A percentile compares a stretch with the other conserved stretches of the same genome.
Evolutionary conservation across 2,329 filamentous ascomycete species (phyloP).

Genomic region (Bretziella fagacearum): DNA sequence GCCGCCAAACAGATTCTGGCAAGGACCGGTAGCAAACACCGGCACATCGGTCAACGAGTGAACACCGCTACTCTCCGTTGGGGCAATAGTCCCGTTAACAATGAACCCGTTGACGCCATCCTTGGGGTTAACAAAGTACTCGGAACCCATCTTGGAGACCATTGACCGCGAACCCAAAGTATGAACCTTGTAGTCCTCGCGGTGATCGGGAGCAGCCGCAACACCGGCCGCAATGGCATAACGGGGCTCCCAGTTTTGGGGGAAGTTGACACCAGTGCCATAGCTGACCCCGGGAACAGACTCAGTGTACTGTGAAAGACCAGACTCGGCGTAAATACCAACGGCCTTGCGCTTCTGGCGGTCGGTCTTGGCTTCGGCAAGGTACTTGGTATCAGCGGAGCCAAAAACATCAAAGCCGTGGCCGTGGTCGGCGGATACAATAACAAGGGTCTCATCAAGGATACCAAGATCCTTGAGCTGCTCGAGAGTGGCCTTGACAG

Average conservation of each 20-base stretch:
- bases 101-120: constrained; percentile 52
- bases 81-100: constrained; percentile 58
- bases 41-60: constrained; percentile 65
- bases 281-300: constrained; percentile 44
- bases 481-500: constrained; percentile 54
- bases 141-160: constrained; percentile 35
- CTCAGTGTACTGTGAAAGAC: constrained; percentile 57
- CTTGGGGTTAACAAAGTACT: constrained; percentile 50
- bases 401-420: constrained; percentile 83
- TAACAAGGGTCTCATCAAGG: constrained; percentile 58
- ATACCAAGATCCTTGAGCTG: constrained; percentile 49
- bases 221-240: constrained; percentile 64
- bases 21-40: constrained; percentile 63
- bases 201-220: constrained; percentile 53
- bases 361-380: constrained; percentile 45
- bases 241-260: constrained; percentile 67
- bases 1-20: constrained; percentile 58
- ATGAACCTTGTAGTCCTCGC: constrained; percentile 61
- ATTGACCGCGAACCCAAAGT: constrained; percentile 46
- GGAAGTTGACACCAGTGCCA: constrained; percentile 59
- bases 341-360: constrained; percentile 61
- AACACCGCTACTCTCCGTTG: constrained; percentile 47
- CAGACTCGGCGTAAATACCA: constrained; percentile 56
- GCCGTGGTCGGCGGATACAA: constrained; percentile 77
- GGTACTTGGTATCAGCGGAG: constrained; percentile 62